Evolutionary conservation across 192 early-diverging fungal species (phyloP), one percentile per base, ranked within the genome.

Genomic region (Obelidium mucronatum): DNA sequence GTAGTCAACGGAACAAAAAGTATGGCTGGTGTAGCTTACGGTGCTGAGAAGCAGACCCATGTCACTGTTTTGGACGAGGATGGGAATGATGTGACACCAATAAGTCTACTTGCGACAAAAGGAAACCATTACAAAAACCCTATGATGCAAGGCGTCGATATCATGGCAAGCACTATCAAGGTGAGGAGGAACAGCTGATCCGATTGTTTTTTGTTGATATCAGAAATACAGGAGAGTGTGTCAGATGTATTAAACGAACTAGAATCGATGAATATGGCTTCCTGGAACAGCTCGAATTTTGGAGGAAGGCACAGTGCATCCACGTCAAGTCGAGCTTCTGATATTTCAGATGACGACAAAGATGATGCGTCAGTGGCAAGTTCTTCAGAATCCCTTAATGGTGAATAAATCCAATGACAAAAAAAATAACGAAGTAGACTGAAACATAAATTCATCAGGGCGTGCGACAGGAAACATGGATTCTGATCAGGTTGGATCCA

Each of bases 21-120:
- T 48, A 67, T 67, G 66, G 66, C 42, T 52, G 66, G 66, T 0
- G 48, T 67, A n/a, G 28, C 40, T 26, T 15, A 36, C 17, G 35
- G 17, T 34, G 22, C 17, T 5, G 42, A 11, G 6, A 17, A 17
- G 31, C 24, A 13, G 17, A 19, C 30, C 4, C 8, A 22, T 58
- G 62, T 40, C 0, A 51, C 66, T 15, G 80, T 86, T 3, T 60
- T 82, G 15, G 88, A 89, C 56, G 85, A 87, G 58, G 81, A 90
- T 13, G 89, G 89, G 24, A 84, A 88, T 51, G 89, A 90, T 70
- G 89, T 89, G 15, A 90, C 89, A 1, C 89, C 89, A 4, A 51
- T 84, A 42, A 82, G 85, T 19, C 72, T 86, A 34, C 56, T 78
- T 75, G 59, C 75, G 30, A 31, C 61, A 39, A 40, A 75, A 42